These are phyloP conservation scores for Mallotus repandus DNA, from an alignment of 441 rosid species.

Conservation along the genomic window DNA sequence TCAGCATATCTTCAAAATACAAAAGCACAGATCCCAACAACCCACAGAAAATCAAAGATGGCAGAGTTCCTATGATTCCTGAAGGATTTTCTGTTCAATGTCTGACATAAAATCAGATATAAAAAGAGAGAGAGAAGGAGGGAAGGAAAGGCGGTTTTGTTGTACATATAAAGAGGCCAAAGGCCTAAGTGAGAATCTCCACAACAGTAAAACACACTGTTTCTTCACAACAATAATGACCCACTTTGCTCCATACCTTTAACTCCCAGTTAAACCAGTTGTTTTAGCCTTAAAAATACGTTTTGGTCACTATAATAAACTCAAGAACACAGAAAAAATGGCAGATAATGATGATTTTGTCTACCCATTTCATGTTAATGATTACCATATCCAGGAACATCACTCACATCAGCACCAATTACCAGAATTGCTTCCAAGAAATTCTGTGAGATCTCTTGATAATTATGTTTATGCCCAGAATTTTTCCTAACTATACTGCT, in stretches of 20 bases:
- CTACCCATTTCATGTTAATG: slow-evolving; percentile 30
- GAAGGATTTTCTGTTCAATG: slow-evolving; percentile 45
- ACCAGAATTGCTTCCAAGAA: slow-evolving; percentile 26
- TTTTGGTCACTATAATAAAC: slow-evolving; percentile 20
- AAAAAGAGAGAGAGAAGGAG: neutral
- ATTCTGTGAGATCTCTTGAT: slow-evolving; percentile 26
- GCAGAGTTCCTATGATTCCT: slow-evolving; percentile 36
- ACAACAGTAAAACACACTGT: slow-evolving; percentile 28
- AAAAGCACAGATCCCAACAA: slow-evolving; percentile 60
- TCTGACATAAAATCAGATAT: slow-evolving; percentile 43
- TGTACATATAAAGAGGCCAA: slow-evolving; percentile 27
- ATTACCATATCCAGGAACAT: slow-evolving; percentile 24
- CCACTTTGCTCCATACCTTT: slow-evolving; percentile 45
- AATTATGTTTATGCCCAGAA: slow-evolving; percentile 9
- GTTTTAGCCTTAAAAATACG: slow-evolving; percentile 20
- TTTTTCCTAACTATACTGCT: neutral
- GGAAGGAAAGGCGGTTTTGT: neutral
- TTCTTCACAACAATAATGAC: slow-evolving; percentile 22
- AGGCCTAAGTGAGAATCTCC: slow-evolving; percentile 40
- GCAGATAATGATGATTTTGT: slow-evolving; percentile 31
- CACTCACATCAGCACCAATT: slow-evolving; percentile 24
- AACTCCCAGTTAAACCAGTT: slow-evolving; percentile 36
- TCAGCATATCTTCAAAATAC: slow-evolving; percentile 24
- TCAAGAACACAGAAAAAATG: slow-evolving; percentile 18
- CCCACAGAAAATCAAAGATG: slow-evolving; percentile 42